Conservation (phyloP, 345 rosid species). For the Salix dunnii region DNA sequence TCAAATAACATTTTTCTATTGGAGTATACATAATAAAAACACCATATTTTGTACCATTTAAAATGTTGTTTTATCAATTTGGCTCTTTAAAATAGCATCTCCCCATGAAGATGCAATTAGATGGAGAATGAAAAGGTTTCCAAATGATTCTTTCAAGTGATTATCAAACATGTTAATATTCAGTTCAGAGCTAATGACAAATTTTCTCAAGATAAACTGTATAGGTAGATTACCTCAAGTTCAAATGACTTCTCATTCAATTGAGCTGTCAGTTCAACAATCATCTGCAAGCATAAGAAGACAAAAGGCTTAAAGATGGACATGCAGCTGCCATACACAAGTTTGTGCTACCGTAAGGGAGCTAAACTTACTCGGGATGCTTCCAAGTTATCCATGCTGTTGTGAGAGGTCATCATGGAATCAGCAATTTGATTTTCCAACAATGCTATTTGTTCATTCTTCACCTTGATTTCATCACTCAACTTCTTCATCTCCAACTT, state of each 20-base stretch:
- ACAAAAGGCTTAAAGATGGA: slow-evolving; percentile 18
- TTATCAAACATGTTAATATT: slow-evolving; percentile 1
- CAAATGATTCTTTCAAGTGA: background rate
- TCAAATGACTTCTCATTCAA: slow-evolving; percentile 90
- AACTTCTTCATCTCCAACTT: slow-evolving; percentile 74
- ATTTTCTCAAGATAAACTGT: slow-evolving; percentile 4
- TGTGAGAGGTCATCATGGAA: slow-evolving; percentile 53
- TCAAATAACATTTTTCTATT: too few species aligned
- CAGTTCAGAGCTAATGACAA: background rate
- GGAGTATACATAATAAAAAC: too few species aligned
- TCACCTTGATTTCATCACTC: slow-evolving; percentile 64
- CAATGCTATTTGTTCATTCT: slow-evolving; percentile 69
- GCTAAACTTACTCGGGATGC: slow-evolving; percentile 54
- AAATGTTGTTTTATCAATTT: too few species aligned
- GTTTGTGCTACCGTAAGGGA: slow-evolving; percentile 2
- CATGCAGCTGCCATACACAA: slow-evolving; percentile 9
- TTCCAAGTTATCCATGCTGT: slow-evolving; percentile 58
- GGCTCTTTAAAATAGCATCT: too few species aligned
- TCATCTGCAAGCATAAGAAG: slow-evolving; percentile 46
- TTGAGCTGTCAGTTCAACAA: slow-evolving; percentile 72
- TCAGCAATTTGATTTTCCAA: slow-evolving; percentile 79
- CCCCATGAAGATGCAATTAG: too few species aligned
- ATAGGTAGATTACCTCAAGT: slow-evolving; percentile 65
- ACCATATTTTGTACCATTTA: too few species aligned
- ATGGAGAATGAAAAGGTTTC: background rate